Evolutionary conservation across 106 monocot species (phyloP).

Genomic region (Dactylorhiza incarnata): DNA sequence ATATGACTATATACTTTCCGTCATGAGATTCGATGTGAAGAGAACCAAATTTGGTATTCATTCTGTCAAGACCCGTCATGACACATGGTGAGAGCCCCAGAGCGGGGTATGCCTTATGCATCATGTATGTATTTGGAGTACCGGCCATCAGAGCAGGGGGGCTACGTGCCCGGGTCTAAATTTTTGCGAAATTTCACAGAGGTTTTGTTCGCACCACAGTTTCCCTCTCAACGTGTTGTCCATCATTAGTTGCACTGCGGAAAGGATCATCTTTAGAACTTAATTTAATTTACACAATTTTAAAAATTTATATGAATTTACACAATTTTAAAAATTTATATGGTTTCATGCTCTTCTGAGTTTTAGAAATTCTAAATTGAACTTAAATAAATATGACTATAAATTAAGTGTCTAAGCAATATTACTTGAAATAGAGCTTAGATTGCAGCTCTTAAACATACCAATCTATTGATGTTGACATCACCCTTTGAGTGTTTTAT

Average conservation of each 20-base stretch:
- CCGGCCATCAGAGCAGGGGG: too few relatives aligned
- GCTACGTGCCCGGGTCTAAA: too few relatives aligned
- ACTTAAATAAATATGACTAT: too few relatives aligned
- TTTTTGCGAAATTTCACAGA: background rate
- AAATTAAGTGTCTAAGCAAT: too few relatives aligned
- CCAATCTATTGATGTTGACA: background rate
- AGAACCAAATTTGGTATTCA: too few relatives aligned
- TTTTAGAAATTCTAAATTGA: background rate
- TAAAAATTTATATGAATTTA: too few relatives aligned
- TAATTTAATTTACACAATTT: background rate
- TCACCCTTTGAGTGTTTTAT: too few relatives aligned
- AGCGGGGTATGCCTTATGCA: too few relatives aligned
- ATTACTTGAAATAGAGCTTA: background rate
- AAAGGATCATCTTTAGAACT: background rate
- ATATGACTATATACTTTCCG: too few relatives aligned
- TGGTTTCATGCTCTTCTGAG: background rate
- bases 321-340: background rate
- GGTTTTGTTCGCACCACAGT: background rate
- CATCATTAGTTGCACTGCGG: background rate
- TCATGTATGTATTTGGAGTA: constrained; percentile 50
- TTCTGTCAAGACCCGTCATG: too few relatives aligned
- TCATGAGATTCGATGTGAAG: too few relatives aligned
- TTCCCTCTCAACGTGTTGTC: background rate
- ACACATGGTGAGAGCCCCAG: too few relatives aligned
- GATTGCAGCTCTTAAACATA: background rate